Base-by-base conservation (phyloP, 192 early-diverging fungal genomes). In the Dissophora globulifera region DNA sequence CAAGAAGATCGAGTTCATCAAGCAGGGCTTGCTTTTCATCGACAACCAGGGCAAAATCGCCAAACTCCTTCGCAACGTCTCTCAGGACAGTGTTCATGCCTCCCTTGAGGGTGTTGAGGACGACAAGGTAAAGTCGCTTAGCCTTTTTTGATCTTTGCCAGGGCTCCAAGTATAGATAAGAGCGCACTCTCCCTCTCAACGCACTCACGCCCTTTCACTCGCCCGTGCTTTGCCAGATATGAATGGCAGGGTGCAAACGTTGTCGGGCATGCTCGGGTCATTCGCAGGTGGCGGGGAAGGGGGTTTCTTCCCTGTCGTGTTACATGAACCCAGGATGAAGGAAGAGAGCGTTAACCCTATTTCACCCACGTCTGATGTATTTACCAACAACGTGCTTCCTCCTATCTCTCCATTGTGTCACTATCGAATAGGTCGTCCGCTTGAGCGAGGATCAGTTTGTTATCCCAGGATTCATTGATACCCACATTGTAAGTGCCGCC, bases 391-490 rank as follows among this genome's bases (percentile, higher is more conserved):
- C 6, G 17, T 26, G 4, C 12, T 0, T 58, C 31, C 38, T 11
- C 54, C 46, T 26, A 10, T 38, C 41, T 49, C 16, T 23, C 26
- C 22, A 56, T 66, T 50, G 32, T 46, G 41, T 31, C 32, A 51
- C 33, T 50, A n/a, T n/a, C n/a, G n/a, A n/a, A n/a, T 58, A 72
- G 50, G 31, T 52, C 13, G 30, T 33, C 40, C 57, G 58, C 47
- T 79, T 92, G 32, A 69, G 59, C 5, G 53, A 59, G 1, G 75
- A 81, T 26, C 91, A 95, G 74, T 93, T 96, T 69, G 79, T 97
- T 57, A 83, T 95, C 60, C 96, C 95, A 31, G 96, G 96, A 17
- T 87, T 97, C 33, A 82, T 98, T 33, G 96, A 98, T 57, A 96
- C 95, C 16, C 97, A 98, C 79, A 91, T 91, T 50, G 86, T 87